These are phyloP conservation scores for Vinca minor DNA, from an alignment of 257 asterid genomes.

Conservation along the genomic window DNA sequence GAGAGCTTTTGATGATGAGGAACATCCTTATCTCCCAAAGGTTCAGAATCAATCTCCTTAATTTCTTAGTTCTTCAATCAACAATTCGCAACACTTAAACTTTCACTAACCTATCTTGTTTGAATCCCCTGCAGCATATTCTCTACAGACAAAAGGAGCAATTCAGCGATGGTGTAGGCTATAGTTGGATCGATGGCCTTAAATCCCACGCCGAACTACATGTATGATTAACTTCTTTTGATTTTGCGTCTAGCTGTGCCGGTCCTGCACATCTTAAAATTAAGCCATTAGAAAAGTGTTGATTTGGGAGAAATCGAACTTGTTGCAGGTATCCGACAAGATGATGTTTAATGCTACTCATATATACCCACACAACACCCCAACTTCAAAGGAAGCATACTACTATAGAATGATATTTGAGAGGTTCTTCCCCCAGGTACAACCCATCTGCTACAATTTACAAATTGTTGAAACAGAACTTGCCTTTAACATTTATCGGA, in stretches of 20 bases:
- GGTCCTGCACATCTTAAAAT: neutral
- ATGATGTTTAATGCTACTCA: constrained; percentile 82
- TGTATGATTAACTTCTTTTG: constrained; percentile 29
- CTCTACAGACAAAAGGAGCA: constrained; percentile 91
- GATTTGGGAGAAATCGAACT: neutral
- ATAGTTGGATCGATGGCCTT: constrained; percentile 98
- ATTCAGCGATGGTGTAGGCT: constrained; percentile 97
- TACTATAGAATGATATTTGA: constrained; percentile 84
- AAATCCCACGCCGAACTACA: constrained; percentile 78
- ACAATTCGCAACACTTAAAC: neutral
- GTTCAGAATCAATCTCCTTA: constrained; percentile 20
- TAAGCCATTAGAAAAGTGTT: neutral
- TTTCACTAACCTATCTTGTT: constrained; percentile 5
- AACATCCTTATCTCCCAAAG: constrained; percentile 90
- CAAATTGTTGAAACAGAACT: neutral
- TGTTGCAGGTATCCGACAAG: constrained; percentile 58
- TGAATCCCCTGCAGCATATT: constrained; percentile 59
- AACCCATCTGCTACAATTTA: neutral
- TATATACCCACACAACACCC: constrained; percentile 86
- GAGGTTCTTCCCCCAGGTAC: constrained; percentile 94
- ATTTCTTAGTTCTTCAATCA: neutral
- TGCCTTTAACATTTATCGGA: neutral
- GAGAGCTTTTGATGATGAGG: constrained; percentile 89
- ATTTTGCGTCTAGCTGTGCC: neutral
- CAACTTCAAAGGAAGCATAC: constrained; percentile 85